Conservation (phyloP, 345 rosid genomes). For the Gossypium sturtianum region DNA sequence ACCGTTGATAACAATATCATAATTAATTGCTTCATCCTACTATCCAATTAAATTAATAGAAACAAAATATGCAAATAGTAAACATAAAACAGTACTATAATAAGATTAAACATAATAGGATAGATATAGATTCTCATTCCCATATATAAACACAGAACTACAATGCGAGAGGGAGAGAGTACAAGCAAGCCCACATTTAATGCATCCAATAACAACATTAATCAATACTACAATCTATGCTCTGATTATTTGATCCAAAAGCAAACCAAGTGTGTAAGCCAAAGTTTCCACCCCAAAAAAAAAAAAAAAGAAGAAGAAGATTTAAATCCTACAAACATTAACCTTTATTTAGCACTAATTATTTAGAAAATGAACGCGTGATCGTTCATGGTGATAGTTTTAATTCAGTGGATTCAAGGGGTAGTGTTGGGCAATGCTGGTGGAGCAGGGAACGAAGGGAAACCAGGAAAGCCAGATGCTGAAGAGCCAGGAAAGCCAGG, state of each 20-base stretch:
- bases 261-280: not conserved
- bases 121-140: not conserved
- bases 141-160: not conserved
- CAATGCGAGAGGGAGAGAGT: not conserved
- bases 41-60: not conserved
- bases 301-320: not conserved
- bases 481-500: conserved; percentile 3
- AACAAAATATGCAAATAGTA: not conserved
- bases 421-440: conserved; percentile 6
- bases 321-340: not conserved
- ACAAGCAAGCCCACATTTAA: not conserved
- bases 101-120: not conserved
- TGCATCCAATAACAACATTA: not conserved
- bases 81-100: not conserved
- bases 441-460: conserved; percentile 6
- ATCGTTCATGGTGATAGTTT: too few species aligned
- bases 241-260: not conserved
- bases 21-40: too few species aligned
- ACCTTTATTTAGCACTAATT: not conserved
- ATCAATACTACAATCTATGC: not conserved
- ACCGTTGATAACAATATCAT: too few species aligned
- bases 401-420: not conserved
- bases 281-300: not conserved
- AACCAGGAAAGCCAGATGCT: not conserved
- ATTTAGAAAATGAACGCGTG: not conserved